phyloP scores from a whole-genome alignment of 192 early-diverging fungal genomes.

The Entrophospora sp. region DNA sequence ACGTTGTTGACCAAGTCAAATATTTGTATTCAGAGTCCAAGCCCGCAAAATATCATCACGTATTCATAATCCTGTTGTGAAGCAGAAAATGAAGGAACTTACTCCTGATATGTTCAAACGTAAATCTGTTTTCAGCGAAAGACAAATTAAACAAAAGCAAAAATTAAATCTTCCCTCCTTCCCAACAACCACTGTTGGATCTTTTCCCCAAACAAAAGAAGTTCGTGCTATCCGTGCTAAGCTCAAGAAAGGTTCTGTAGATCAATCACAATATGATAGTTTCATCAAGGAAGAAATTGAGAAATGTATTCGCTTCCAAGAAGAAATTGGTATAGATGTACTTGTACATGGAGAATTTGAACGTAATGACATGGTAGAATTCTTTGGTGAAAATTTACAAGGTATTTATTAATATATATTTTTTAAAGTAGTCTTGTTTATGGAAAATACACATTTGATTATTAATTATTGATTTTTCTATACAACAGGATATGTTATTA shows the following conservation, averaged over 20 bases:
- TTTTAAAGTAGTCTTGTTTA: neutral
- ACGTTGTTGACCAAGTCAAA: neutral
- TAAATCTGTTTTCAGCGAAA: conserved; percentile 60
- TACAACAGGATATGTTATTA: conserved; percentile 63
- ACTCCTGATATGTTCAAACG: conserved; percentile 66
- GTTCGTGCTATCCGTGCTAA: conserved; percentile 87
- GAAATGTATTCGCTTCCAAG: conserved; percentile 80
- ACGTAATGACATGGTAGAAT: conserved; percentile 94
- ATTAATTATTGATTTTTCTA: neutral
- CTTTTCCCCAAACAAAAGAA: conserved; percentile 97
- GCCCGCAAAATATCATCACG: conserved; percentile 67
- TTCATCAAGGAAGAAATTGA: conserved; percentile 85
- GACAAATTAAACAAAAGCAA: conserved; percentile 62
- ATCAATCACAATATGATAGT: conserved; percentile 58
- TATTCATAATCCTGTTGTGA: conserved; percentile 75
- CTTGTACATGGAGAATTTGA: conserved; percentile 98
- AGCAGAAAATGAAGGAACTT: conserved; percentile 60
- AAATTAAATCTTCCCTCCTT: conserved; percentile 80
- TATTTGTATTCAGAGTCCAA: conserved; percentile 30
- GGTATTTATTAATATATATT: conserved; percentile 33
- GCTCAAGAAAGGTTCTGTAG: conserved; percentile 75
- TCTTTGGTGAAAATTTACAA: conserved; percentile 90
- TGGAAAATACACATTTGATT: neutral
- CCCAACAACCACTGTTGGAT: conserved; percentile 97
- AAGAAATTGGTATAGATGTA: conserved; percentile 83